Evolutionary conservation across 768 basidiomycete genomes (phyloP), one percentile per base, ranked within the genome.

Genomic region (Gloeostereum incarnatum): DNA sequence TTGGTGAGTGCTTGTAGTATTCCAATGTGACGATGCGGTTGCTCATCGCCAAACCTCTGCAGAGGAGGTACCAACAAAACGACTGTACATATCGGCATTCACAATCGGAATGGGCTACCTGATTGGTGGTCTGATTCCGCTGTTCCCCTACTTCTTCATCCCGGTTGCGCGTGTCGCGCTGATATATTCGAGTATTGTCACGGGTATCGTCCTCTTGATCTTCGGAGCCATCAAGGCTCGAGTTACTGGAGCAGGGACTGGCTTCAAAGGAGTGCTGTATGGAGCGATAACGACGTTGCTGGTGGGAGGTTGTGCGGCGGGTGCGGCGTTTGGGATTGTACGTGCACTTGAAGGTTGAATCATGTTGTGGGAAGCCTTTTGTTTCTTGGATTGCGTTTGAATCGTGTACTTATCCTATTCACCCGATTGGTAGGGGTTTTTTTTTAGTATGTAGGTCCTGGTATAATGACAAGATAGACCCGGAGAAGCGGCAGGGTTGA

Each of bases 71-170:
- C 87, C 93, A 1, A 76, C 77, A 13, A 68, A 70, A 16, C 74
- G 96, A 19, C 66, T 96, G 46, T 97, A 91, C 63, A 69, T 81
- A 24, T 93, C 90, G 1, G 94, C 94, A 2, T 71, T 94, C 47
- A 98, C 94, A 0, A 98, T 99, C 53, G 96, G 94, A 44, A 71
- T 90, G 53, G 90, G 91, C 9, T 94, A 98, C 64, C 81, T 93
- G 45, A 37, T 94, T 39, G 96, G 96, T 31, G 96, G 96, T 21
- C 68, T 93, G 39, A 86, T 98, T 50, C 96, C 96, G 1, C 73
- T 99, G 24, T 49, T 92, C 7, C 91, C 91, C 7, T 94, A 96
- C 62, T 92, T 98, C 65, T 90, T 91, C 65, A 75, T 92, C 47
- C 57, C 75, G 3, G 58, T 58, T 9, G 91, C 90, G 6, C 70